phyloP scores from a whole-genome alignment of 257 asterid species.

The Phtheirospermum japonicum region DNA sequence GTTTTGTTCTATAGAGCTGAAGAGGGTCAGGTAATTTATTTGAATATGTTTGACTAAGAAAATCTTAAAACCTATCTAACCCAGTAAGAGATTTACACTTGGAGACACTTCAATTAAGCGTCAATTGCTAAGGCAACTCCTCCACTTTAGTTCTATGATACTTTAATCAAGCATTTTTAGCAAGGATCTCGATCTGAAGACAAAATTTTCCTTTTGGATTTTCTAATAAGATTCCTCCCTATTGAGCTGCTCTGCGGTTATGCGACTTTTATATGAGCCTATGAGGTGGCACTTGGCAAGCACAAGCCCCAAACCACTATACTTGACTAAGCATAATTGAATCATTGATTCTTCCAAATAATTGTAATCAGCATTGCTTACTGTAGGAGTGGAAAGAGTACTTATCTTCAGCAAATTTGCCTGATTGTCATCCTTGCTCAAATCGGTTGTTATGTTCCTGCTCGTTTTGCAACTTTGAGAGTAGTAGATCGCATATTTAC shows the following conservation, averaged over 20 bases:
- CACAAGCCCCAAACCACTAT: slow-evolving; percentile 22
- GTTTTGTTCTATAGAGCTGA: slow-evolving; percentile 15
- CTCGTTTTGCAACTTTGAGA: slow-evolving; percentile 80
- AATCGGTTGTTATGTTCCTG: slow-evolving; percentile 96
- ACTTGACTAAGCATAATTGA: slow-evolving; percentile 23
- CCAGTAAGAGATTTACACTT: slow-evolving; percentile 5
- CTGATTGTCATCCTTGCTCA: slow-evolving; percentile 90
- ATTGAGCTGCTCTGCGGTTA: slow-evolving; percentile 14
- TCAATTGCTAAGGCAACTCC: slow-evolving; percentile 21
- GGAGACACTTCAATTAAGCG: slow-evolving; percentile 10
- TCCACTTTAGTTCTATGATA: slow-evolving; percentile 10
- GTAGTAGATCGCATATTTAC: slow-evolving; percentile 93
- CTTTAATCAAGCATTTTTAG: slow-evolving; percentile 13
- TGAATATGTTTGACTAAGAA: slow-evolving; percentile 6
- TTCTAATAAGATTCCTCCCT: not conserved
- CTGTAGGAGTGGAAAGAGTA: slow-evolving; percentile 96
- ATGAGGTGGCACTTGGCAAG: slow-evolving; percentile 19
- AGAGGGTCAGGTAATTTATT: slow-evolving; percentile 1
- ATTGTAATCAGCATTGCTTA: slow-evolving; percentile 25
- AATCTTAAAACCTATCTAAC: slow-evolving; percentile 20
- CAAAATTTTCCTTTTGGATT: not conserved
- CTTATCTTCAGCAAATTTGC: slow-evolving; percentile 96
- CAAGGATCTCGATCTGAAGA: slow-evolving; percentile 7
- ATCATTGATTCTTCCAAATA: slow-evolving; percentile 18
- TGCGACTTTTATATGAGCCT: slow-evolving; percentile 17